A percentile compares a stretch with the other conserved stretches of the same genome.
Conservation (phyloP, 306 rosid genomes). For the Vigna reflexopilosa region DNA sequence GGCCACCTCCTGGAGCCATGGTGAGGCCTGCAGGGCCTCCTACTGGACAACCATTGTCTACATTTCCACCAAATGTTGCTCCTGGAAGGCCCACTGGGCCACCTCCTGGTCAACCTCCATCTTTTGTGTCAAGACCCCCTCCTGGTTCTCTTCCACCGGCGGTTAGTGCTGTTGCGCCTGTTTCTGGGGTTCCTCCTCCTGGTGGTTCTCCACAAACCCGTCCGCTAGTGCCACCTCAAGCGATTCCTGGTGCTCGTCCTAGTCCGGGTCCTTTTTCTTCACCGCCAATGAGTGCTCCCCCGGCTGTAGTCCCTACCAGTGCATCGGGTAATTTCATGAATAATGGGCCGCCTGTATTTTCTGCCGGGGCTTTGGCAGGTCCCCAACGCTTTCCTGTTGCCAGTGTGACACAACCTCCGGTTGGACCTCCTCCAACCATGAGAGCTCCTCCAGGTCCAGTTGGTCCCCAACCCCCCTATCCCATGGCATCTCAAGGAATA, state of each 20-base stretch:
- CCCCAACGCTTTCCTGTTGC: constrained; percentile 67
- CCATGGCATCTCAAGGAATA: constrained; percentile 60
- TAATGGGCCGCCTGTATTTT: constrained; percentile 81
- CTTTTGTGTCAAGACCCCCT: constrained; percentile 62
- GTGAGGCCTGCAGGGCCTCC: constrained; percentile 61
- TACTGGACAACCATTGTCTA: constrained; percentile 58
- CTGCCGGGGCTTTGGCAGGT: constrained; percentile 56
- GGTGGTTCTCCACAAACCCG: constrained; percentile 57
- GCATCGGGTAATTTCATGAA: constrained; percentile 63
- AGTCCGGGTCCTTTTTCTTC: constrained; percentile 46
- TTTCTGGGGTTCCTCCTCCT: constrained; percentile 56
- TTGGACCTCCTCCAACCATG: constrained; percentile 64
- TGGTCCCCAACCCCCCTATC: constrained; percentile 66
- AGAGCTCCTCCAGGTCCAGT: constrained; percentile 63
- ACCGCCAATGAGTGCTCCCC: constrained; percentile 54
- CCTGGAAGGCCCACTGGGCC: constrained; percentile 58
- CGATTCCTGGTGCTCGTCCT: constrained; percentile 57
- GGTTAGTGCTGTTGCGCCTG: constrained; percentile 52
- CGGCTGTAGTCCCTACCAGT: constrained; percentile 44
- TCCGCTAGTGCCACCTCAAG: constrained; percentile 48
- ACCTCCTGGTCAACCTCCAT: constrained; percentile 52
- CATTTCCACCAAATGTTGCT: constrained; percentile 51
- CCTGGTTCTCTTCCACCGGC: constrained; percentile 55
- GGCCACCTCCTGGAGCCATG: constrained; percentile 66
- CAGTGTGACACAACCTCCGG: constrained; percentile 51